Percentiles rank a stretch among this genome's conserved stretches.
These are phyloP conservation scores for Suhomyces guaymorum DNA, from an alignment of 1,139 yeast species.

Conservation along the genomic window DNA sequence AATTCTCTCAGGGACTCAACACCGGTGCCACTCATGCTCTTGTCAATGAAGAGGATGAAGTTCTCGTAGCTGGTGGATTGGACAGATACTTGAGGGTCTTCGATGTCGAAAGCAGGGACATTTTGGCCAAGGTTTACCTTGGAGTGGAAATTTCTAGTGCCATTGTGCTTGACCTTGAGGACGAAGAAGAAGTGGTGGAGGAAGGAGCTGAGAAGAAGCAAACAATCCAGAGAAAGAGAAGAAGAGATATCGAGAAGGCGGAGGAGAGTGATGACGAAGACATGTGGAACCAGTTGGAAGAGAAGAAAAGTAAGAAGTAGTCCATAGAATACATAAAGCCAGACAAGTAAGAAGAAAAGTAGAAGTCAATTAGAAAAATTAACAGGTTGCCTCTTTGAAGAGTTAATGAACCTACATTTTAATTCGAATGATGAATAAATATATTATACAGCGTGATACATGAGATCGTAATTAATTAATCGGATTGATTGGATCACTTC, in stretches of 20 bases:
- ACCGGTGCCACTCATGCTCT: slow-evolving; percentile 45
- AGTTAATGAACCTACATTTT: too few relatives aligned
- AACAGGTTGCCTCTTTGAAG: too few relatives aligned
- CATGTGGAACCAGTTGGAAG: slow-evolving; percentile 41
- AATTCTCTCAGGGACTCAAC: slow-evolving; percentile 45
- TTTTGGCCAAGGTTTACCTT: slow-evolving; percentile 68
- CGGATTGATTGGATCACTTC: not conserved
- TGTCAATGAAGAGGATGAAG: slow-evolving; percentile 27
- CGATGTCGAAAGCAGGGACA: slow-evolving; percentile 56
- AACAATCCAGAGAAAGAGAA: slow-evolving; percentile 17
- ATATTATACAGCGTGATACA: too few relatives aligned
- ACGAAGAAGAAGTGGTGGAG: slow-evolving; percentile 29
- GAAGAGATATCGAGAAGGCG: slow-evolving; percentile 26
- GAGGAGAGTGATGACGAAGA: slow-evolving; percentile 40
- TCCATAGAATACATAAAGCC: too few relatives aligned
- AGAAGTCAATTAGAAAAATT: too few relatives aligned
- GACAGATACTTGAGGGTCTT: slow-evolving; percentile 84
- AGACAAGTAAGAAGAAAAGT: too few relatives aligned
- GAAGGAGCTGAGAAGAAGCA: slow-evolving; percentile 17
- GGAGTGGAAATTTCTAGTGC: slow-evolving; percentile 73
- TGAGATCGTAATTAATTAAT: too few relatives aligned
- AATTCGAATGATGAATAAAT: too few relatives aligned
- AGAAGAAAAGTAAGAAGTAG: slow-evolving; percentile 28
- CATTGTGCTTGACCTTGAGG: slow-evolving; percentile 51
- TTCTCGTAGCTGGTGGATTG: slow-evolving; percentile 68